Evolutionary conservation across 345 rosid genomes (phyloP).

Genomic region (Gossypium australe): DNA sequence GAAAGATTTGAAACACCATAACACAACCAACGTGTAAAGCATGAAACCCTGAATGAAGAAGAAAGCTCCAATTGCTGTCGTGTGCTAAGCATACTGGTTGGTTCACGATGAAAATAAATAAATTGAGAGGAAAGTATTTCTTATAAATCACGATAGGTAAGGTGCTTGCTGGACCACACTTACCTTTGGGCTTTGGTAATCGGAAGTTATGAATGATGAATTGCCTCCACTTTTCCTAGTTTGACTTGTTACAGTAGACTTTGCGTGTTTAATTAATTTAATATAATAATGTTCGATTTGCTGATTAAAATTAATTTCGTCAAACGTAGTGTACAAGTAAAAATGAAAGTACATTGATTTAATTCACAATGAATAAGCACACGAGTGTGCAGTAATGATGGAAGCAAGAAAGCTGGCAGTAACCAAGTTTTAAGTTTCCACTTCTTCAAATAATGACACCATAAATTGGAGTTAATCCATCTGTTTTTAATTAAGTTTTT

Average conservation of each 20-base stretch:
- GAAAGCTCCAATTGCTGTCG: not conserved
- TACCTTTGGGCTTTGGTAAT: no score
- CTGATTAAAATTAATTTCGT: not conserved
- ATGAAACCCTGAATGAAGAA: not conserved
- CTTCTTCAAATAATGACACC: not conserved
- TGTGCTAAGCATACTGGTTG: constrained; percentile 1
- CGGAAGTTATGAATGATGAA: no score
- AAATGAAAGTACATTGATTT: not conserved
- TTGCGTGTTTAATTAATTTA: not conserved
- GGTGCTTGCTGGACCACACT: no score
- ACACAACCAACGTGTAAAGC: not conserved
- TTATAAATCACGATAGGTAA: not conserved
- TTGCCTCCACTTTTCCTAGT: not conserved
- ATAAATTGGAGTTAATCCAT: not conserved
- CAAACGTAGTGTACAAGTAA: constrained; percentile 14
- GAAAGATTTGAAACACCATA: not conserved
- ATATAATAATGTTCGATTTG: not conserved
- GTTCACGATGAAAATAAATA: not conserved
- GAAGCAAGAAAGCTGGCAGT: not conserved
- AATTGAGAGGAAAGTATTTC: not conserved
- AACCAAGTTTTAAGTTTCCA: not conserved
- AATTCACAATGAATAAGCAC: not conserved
- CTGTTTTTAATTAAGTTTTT: not conserved
- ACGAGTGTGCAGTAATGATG: not conserved
- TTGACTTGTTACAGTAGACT: not conserved